Base-by-base conservation (phyloP, 2,329 filamentous ascomycete species). In the Sarocladium kiliense region DNA sequence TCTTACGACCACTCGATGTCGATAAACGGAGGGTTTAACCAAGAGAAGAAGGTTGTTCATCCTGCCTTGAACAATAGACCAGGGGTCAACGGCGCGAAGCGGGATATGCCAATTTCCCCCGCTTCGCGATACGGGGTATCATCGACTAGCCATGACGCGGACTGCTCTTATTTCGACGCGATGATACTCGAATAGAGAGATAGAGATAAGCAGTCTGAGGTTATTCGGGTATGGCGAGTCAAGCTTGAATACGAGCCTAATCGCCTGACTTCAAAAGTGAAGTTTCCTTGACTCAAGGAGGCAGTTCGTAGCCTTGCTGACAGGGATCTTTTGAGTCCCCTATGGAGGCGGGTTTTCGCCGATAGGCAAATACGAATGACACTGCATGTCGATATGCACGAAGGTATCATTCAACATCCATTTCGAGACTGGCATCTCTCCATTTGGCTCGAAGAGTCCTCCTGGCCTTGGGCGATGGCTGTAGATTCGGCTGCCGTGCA, bases 61-160 rank as follows among this genome's bases (percentile, higher is more conserved):
- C 21, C 10, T 9, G 41, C 41, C 41, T 44, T 12, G n/a, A 18
- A 4, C 3, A 7, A 44, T 4, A 44, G 41, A 25, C 21, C 41
- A 44, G 41, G 41, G 44, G 44, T 47, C n/a, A 9, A 30, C 12
- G 12, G 23, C 7, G 25, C 25, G 27, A 27, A 30, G 25, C 18
- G 19, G 18, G 18, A 44, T 4, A 21, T 44, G 18, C 18, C 41
- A 21, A 25, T 25, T 25, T 44, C 41, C 41, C 41, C 41, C 41
- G 41, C 41, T 21, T 44, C 41, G 41, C 41, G 41, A 44, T 44
- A 44, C 41, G 41, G 41, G 41, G 41, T 44, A 25, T 12, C 41
- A 44, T 16, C 10, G 21, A 18, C 36, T n/a, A 39, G 12, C 12
- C 12, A 39, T 39, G 14, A 7, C 14, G 7, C 30, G 30, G 30